Conservation (phyloP, 805 yeast species). For the Saccharomycopsis capsularis region DNA sequence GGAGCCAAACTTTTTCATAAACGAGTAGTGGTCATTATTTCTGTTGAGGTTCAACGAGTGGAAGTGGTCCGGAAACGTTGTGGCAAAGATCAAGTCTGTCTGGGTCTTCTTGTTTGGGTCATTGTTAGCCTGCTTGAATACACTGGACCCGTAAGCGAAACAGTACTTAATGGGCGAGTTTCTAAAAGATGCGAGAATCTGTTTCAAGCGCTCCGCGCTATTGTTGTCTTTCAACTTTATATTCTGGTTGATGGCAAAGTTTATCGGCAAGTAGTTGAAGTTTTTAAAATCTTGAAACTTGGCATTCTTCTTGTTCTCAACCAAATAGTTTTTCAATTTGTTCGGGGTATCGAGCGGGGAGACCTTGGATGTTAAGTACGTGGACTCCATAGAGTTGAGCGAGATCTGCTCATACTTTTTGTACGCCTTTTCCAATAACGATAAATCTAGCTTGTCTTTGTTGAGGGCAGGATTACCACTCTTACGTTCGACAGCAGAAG, state of each 20-base stretch:
- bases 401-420: slow-evolving; percentile 20
- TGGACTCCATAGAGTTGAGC: slow-evolving; percentile 22
- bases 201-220: slow-evolving; percentile 1
- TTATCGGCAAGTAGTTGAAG: slow-evolving; percentile 20
- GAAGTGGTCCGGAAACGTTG: slow-evolving; percentile 66
- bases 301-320: background rate
- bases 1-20: slow-evolving; percentile 53
- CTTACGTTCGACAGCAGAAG: no score
- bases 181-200: slow-evolving; percentile 34
- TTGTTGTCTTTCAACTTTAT: slow-evolving; percentile 10
- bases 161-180: slow-evolving; percentile 69
- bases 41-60: slow-evolving; percentile 65
- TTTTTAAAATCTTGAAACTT: slow-evolving; percentile 14
- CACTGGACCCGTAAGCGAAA: slow-evolving; percentile 95
- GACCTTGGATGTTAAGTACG: slow-evolving; percentile 23
- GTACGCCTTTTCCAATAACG: slow-evolving; percentile 21
- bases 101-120: slow-evolving; percentile 46
- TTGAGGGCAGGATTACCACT: background rate
- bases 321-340: slow-evolving; percentile 12
- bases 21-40: slow-evolving; percentile 73
- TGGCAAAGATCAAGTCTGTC: slow-evolving; percentile 80
- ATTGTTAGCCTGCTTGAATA: slow-evolving; percentile 68
- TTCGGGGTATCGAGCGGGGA: slow-evolving; percentile 12
- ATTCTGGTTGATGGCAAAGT: slow-evolving; percentile 21
- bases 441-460: slow-evolving; percentile 11